Evolutionary conservation across 176 grass and related monocot genomes (phyloP), one percentile per base, ranked within the genome.

Genomic region (Tillandsia leiboldiana): DNA sequence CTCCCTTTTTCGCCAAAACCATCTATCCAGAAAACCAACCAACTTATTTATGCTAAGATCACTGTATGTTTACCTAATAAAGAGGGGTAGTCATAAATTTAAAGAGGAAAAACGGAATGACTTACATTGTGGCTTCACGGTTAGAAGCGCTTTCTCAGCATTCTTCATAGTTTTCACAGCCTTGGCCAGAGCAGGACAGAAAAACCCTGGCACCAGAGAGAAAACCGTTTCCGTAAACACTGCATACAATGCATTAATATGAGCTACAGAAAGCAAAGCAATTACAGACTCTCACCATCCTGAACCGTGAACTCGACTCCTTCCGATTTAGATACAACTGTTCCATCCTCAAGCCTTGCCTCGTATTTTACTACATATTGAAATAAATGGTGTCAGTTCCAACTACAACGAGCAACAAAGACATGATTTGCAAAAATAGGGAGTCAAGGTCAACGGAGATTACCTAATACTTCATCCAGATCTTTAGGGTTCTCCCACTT

Each of bases 401-500:
- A 24, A 62, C 15, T 61, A 7, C 17, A 8, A 50, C 3, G 47
- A 57, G 47, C 8, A 14, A 11, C 47, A 22, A 18, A 66, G 33
- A 63, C n/a, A 23, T 12, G 51, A 22, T 68, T 28, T 11, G 66
- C 28, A 58, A 42, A 28, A 73, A 84, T 48, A 68, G 9, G 10
- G 28, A 26, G 10, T 22, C 24, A 20, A 51, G 20, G 33, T 42
- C 5, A 26, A 69, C 22, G 11, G 0, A 77, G 61, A 28, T 61
- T 88, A 99, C 95, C 95, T 75, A 99, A 70, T 51, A 99, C 90
- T 94, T 99, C 90, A 69, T 94, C 93, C 0, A 74, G 84, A 74
- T 99, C 90, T 65, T 90, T 99, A n/a, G 87, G 90, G 66, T 84
- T 99, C 72, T 94, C 95, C 95, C 95, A 99, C 73, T 99, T 99